Percentiles rank a stretch among this genome's conserved stretches.
Evolutionary conservation across 2,329 filamentous ascomycete genomes (phyloP).

Genomic region (Cryphonectria japonica): DNA sequence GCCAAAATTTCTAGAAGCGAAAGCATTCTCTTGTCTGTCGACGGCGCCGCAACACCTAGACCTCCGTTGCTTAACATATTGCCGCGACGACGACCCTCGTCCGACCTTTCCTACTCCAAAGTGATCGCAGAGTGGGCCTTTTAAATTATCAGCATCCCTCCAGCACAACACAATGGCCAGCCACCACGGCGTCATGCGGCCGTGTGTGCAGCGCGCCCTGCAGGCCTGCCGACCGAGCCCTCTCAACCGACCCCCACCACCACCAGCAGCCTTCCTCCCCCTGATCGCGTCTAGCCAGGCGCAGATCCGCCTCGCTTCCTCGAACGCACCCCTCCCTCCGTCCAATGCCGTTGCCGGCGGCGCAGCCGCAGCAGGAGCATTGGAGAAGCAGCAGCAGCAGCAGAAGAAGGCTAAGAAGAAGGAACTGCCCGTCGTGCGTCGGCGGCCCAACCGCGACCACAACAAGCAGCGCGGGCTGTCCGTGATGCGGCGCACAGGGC

Average conservation of each 20-base stretch:
- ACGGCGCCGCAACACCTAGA: slow-evolving; percentile 14
- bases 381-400: background rate
- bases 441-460: slow-evolving; percentile 60
- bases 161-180: slow-evolving; percentile 22
- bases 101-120: background rate
- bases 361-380: slow-evolving; percentile 36
- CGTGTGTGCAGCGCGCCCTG: slow-evolving; percentile 24
- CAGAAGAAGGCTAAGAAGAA: slow-evolving; percentile 49
- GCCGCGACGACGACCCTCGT: background rate
- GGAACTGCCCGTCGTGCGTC: slow-evolving; percentile 34
- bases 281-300: slow-evolving; percentile 7
- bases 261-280: slow-evolving; percentile 8
- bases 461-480: slow-evolving; percentile 83
- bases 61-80: background rate
- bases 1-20: slow-evolving; percentile 23
- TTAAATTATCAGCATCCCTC: background rate
- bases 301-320: slow-evolving; percentile 39
- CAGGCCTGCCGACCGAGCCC: slow-evolving; percentile 22
- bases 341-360: slow-evolving; percentile 35
- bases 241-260: slow-evolving; percentile 3
- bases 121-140: background rate
- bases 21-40: slow-evolving; percentile 7
- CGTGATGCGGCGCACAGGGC: slow-evolving; percentile 76
- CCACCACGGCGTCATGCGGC: slow-evolving; percentile 17
- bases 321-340: slow-evolving; percentile 36